Percentiles rank a stretch among this genome's conserved stretches.
Conservation (phyloP, 2,329 filamentous ascomycete species). For the Xylariaceae sp. region DNA sequence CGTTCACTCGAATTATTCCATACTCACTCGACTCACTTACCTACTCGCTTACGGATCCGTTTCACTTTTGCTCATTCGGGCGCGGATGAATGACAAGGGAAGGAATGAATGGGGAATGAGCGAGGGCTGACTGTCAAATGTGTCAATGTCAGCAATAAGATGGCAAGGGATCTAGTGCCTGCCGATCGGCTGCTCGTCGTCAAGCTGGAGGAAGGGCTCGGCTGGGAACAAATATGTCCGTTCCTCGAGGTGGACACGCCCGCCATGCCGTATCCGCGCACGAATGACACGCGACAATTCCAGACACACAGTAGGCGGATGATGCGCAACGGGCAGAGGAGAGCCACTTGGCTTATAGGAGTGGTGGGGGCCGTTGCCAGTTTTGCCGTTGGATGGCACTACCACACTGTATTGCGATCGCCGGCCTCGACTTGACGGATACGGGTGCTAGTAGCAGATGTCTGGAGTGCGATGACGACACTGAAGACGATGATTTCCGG, state of each 20-base stretch:
- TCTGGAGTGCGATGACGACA: neutral
- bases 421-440: neutral
- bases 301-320: neutral
- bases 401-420: slow-evolving; percentile 1
- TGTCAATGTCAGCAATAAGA: slow-evolving; percentile 4
- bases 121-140: slow-evolving; percentile 2
- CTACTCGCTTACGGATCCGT: neutral
- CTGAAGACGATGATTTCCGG: no score
- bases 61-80: neutral
- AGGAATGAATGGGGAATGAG: neutral
- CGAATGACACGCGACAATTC: slow-evolving; percentile 16
- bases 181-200: slow-evolving; percentile 15
- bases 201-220: slow-evolving; percentile 16
- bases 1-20: neutral
- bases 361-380: neutral
- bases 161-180: slow-evolving; percentile 14
- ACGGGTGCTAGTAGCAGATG: no score
- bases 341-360: neutral
- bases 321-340: slow-evolving; percentile 5
- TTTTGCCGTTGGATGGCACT: slow-evolving; percentile 10
- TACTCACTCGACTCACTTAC: neutral
- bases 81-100: neutral
- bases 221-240: slow-evolving; percentile 20
- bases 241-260: slow-evolving; percentile 15
- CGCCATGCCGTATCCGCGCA: slow-evolving; percentile 14